These are phyloP conservation scores for Cutaneotrichosporon sp. DNA, from an alignment of 1,284 basidiomycete genomes.

Conservation along the genomic window DNA sequence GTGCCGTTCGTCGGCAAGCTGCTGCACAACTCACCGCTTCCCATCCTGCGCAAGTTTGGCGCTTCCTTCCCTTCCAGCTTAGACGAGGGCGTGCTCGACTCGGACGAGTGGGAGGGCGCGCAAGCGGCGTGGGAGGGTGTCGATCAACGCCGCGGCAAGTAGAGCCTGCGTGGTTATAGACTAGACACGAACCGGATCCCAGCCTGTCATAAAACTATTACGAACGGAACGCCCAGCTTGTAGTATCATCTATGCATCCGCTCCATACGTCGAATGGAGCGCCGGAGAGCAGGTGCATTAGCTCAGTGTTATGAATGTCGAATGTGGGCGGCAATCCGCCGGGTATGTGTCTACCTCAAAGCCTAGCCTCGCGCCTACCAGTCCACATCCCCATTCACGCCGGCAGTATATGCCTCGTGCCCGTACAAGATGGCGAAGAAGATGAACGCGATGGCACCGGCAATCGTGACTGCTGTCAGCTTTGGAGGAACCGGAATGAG, in stretches of 20 bases:
- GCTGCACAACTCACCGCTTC: conserved; percentile 23
- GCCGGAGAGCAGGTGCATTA: neutral
- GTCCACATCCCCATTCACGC: conserved; percentile 14
- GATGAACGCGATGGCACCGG: conserved; percentile 78
- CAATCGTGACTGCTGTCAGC: conserved; percentile 68
- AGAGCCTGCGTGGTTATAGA: neutral
- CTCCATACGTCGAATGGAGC: neutral
- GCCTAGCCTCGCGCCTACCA: conserved; percentile 7
- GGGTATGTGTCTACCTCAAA: neutral
- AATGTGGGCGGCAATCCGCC: neutral
- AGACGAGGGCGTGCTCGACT: conserved; percentile 21
- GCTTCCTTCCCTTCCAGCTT: conserved; percentile 17
- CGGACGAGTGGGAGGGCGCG: conserved; percentile 27
- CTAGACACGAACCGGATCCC: neutral
- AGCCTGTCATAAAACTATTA: neutral
- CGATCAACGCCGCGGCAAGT: conserved; percentile 32
- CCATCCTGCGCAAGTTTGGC: conserved; percentile 26
- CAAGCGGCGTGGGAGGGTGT: conserved; percentile 30
- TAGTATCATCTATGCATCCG: conserved; percentile 7
- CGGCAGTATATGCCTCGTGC: conserved; percentile 61
- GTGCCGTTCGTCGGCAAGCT: conserved; percentile 23
- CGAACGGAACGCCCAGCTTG: neutral
- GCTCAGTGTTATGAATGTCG: conserved; percentile 1
- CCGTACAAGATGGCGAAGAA: conserved; percentile 76
- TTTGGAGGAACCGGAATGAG: conserved; percentile 18